Conservation (phyloP, 768 basidiomycete genomes). For the Sistotremastrum niveocremeum region DNA sequence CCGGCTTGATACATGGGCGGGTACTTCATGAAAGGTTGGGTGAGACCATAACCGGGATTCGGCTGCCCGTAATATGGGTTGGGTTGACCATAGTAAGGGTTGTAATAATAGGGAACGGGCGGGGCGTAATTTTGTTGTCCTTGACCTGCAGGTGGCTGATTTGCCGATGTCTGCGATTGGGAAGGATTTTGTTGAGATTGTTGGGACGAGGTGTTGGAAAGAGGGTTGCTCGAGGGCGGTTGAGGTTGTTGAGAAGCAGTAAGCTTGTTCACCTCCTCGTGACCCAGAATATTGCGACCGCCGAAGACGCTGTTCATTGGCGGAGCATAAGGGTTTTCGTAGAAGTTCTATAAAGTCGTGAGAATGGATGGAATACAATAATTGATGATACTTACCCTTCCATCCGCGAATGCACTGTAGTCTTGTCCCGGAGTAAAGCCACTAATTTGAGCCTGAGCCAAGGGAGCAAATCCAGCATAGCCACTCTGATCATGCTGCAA, state of each 20-base stretch:
- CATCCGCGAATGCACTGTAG: conserved; percentile 61
- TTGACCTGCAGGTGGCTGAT: conserved; percentile 46
- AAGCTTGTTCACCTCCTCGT: conserved; percentile 60
- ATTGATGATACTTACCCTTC: conserved; percentile 35
- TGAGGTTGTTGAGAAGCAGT: conserved; percentile 48
- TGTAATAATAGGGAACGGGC: conserved; percentile 36
- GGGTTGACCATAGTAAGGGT: conserved; percentile 53
- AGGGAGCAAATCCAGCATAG: conserved; percentile 28
- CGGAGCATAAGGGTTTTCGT: conserved; percentile 37
- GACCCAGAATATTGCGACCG: conserved; percentile 48
- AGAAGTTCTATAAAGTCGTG: conserved; percentile 42
- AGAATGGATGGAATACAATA: conserved; percentile 1
- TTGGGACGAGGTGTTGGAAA: conserved; percentile 38
- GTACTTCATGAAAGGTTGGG: conserved; percentile 62
- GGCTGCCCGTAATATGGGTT: conserved; percentile 59
- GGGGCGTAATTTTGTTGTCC: conserved; percentile 42
- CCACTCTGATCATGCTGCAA: conserved; percentile 34
- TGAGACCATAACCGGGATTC: conserved; percentile 36
- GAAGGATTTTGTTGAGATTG: conserved; percentile 40
- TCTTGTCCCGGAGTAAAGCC: conserved; percentile 8
- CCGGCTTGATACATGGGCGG: conserved; percentile 63
- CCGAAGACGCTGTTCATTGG: conserved; percentile 51
- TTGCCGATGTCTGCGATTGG: conserved; percentile 27
- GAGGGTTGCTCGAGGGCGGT: conserved; percentile 33
- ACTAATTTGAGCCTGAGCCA: too few relatives aligned